Evolutionary conservation across 2,329 filamentous ascomycete genomes (phyloP).

Genomic region (Diaporthe sp.): DNA sequence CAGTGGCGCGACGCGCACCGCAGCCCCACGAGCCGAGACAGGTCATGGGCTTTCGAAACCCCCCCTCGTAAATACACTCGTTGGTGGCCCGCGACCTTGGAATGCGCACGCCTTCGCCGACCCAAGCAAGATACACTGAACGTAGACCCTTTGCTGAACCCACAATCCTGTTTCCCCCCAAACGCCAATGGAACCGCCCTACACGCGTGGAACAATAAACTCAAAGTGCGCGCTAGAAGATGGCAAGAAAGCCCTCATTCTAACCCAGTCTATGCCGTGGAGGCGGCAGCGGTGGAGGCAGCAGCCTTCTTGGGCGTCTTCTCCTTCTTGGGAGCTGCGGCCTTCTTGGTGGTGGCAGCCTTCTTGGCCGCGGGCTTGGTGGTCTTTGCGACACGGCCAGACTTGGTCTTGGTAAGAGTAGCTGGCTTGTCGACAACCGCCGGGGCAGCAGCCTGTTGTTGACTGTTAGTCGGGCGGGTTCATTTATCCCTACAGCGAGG

Average conservation of each 20-base stretch:
- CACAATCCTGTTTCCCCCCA: constrained; percentile 47
- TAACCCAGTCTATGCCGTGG: constrained; percentile 23
- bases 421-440: constrained; percentile 78
- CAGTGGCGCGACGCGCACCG: background rate
- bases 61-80: constrained; percentile 44
- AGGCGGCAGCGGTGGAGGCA: constrained; percentile 32
- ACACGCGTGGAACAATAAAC: constrained; percentile 45
- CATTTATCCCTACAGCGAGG: background rate
- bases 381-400: constrained; percentile 84
- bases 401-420: constrained; percentile 85
- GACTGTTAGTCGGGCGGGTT: constrained; percentile 34
- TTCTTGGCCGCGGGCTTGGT: constrained; percentile 62
- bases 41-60: background rate
- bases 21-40: constrained; percentile 28
- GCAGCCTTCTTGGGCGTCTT: constrained; percentile 54
- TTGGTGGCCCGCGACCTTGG: constrained; percentile 41
- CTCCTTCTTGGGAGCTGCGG: constrained; percentile 60
- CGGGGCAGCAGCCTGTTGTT: constrained; percentile 62
- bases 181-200: constrained; percentile 50
- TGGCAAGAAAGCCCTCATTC: constrained; percentile 46
- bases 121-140: constrained; percentile 41
- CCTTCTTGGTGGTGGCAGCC: constrained; percentile 51
- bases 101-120: constrained; percentile 28
- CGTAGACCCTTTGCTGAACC: constrained; percentile 41
- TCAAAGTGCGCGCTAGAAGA: constrained; percentile 44